phyloP scores from a whole-genome alignment of 768 basidiomycete species.

The Gautieria morchelliformis region DNA sequence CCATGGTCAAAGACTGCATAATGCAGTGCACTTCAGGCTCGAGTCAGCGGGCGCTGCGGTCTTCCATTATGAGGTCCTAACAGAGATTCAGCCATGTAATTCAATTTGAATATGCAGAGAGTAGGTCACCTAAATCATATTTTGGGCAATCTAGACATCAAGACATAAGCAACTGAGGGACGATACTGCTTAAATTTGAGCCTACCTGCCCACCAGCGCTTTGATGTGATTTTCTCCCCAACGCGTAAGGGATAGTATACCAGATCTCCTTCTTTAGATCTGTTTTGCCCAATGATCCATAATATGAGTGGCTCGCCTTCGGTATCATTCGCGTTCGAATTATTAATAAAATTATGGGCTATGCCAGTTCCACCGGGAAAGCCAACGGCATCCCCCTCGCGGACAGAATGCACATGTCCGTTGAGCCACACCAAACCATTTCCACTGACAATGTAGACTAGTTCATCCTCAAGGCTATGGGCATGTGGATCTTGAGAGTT shows the following conservation, averaged over 20 bases:
- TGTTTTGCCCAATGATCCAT: slow-evolving; percentile 14
- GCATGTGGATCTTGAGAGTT: slow-evolving; percentile 8
- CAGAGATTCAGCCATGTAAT: background rate
- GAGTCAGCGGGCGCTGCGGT: background rate
- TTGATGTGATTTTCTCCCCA: slow-evolving; percentile 1
- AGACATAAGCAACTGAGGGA: background rate
- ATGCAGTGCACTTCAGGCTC: too few relatives aligned
- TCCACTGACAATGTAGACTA: slow-evolving; percentile 12
- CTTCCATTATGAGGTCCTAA: background rate
- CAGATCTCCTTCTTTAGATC: slow-evolving; percentile 9
- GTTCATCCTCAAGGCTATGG: slow-evolving; percentile 12
- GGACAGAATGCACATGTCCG: slow-evolving; percentile 10
- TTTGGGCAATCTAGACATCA: background rate
- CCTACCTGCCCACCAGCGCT: slow-evolving; percentile 14
- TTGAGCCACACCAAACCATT: slow-evolving; percentile 14
- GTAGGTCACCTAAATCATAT: background rate
- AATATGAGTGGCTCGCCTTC: slow-evolving; percentile 13
- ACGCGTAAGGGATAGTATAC: slow-evolving; percentile 11
- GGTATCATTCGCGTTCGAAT: slow-evolving; percentile 11
- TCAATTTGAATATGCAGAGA: background rate
- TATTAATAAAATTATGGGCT: slow-evolving; percentile 15
- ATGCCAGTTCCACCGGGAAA: slow-evolving; percentile 14
- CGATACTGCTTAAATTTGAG: background rate
- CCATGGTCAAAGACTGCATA: too few relatives aligned
- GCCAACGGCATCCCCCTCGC: slow-evolving; percentile 11